Evolutionary conservation across 371 early-diverging fungal genomes (phyloP), one percentile per base, ranked within the genome.

Genomic region (Mortierella sp.): DNA sequence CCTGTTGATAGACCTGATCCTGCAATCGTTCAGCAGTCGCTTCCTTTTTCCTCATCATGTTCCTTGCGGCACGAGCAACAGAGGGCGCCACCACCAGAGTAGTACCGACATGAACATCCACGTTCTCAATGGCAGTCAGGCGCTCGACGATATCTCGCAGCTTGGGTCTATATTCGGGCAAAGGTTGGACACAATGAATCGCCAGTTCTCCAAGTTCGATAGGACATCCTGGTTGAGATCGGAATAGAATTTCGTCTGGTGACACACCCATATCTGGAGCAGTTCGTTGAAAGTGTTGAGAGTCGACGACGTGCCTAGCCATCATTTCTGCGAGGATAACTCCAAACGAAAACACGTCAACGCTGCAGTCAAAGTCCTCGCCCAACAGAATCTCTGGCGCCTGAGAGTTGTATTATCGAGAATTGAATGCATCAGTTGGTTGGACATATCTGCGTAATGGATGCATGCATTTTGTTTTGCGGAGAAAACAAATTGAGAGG

Each of bases 381-480:
- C 92, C 90, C 52, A 92, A 74, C 9, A 92, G 87, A 60, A 93
- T 92, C 84, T 93, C 93, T 28, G 93, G 93, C n/a, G 93, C 93
- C 93, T 91, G 89, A 11, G 47, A 4, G 10, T 28, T 11, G 9
- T 0, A 24, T 10, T 34, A 21, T 68, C 24, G 58, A 26, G 28
- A 34, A 10, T 2, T 21, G 24, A 10, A 16, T 16, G 31, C 13
- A 16, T 31, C 13, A 16, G 34, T 63, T 2, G 10, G 55, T 55
- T 55, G 55, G 21, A 48, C 9, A 48, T 5, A 21, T 55, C 55
- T 55, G 55, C 55, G 1, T 16, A 19, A 34, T 34, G 68, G 3
- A 68, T 38, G 44, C 24, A 68, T 21, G 42, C 42, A 38, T 38
- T 38, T 38, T 38, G 42, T 3, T 38, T n/a, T n/a, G n/a, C n/a